Percentiles rank a stretch among this genome's conserved stretches.
Evolutionary conservation across 495 filamentous ascomycete species (phyloP).

Genomic region (Acidiella bohemica): DNA sequence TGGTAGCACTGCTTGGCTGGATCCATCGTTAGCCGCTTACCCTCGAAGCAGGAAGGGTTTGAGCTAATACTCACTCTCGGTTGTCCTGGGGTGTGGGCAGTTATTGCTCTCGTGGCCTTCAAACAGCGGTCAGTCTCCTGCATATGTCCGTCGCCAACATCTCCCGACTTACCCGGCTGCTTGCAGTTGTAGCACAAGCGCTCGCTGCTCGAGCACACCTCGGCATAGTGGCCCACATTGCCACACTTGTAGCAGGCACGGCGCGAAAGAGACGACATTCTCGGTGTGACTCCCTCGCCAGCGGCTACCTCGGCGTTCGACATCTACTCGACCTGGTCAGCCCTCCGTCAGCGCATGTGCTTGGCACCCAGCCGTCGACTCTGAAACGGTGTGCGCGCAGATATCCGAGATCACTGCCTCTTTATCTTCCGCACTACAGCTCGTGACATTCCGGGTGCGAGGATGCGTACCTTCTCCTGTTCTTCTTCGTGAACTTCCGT

Average conservation of each 20-base stretch:
- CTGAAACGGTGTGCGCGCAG: too few relatives aligned
- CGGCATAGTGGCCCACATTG: conserved; percentile 98
- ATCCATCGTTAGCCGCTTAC: conserved; percentile 23
- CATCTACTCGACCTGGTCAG: too few relatives aligned
- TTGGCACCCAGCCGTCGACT: too few relatives aligned
- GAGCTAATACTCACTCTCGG: conserved; percentile 52
- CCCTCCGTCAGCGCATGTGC: too few relatives aligned
- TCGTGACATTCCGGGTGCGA: too few relatives aligned
- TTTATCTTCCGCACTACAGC: too few relatives aligned
- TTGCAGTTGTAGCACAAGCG: conserved; percentile 98
- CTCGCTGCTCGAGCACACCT: conserved; percentile 93
- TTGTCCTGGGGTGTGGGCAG: conserved; percentile 90
- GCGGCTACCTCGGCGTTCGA: too few relatives aligned
- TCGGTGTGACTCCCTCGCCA: conserved; percentile 13
- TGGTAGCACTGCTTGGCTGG: conserved; percentile 97
- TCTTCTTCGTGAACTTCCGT: too few relatives aligned
- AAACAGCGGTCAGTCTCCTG: conserved; percentile 14
- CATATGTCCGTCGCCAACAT: background rate
- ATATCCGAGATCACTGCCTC: too few relatives aligned
- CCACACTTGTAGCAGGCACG: conserved; percentile 99
- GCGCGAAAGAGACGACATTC: conserved; percentile 86
- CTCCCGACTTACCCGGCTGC: conserved; percentile 25
- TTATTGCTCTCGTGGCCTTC: conserved; percentile 93
- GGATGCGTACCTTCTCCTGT: too few relatives aligned
- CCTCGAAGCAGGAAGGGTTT: background rate